These are phyloP conservation scores for Batrachochytrium dendrobatidis DNA, from an alignment of 371 early-diverging fungal species.

Conservation along the genomic window DNA sequence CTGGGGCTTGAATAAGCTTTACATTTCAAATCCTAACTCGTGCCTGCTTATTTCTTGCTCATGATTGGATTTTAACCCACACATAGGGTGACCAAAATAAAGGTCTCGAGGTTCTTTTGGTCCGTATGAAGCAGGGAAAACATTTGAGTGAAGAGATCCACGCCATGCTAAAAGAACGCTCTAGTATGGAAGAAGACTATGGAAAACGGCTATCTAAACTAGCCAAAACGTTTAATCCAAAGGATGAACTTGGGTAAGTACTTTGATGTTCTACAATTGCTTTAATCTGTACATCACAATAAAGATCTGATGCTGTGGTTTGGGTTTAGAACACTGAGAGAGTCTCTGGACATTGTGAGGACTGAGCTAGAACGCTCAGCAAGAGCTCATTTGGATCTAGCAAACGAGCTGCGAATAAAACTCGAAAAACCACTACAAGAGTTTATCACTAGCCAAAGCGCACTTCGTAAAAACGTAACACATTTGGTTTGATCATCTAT, in stretches of 20 bases:
- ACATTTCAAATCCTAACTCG: too few relatives aligned
- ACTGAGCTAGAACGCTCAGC: constrained; percentile 72
- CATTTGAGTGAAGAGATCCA: constrained; percentile 74
- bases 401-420: constrained; percentile 66
- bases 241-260: constrained; percentile 78
- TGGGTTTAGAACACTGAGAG: constrained; percentile 31
- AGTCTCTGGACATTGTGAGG: constrained; percentile 59
- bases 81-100: constrained; percentile 79
- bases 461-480: constrained; percentile 54
- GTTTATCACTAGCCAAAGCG: constrained; percentile 75
- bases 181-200: constrained; percentile 79
- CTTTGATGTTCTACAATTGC: too few relatives aligned
- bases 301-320: neutral
- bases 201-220: constrained; percentile 73
- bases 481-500: neutral
- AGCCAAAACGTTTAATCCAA: constrained; percentile 64
- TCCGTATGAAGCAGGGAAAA: constrained; percentile 75
- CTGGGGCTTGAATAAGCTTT: too few relatives aligned
- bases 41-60: too few relatives aligned
- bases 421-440: constrained; percentile 64
- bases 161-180: constrained; percentile 51
- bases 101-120: constrained; percentile 73
- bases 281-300: too few relatives aligned
- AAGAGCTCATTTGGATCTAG: constrained; percentile 67
- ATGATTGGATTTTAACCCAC: too few relatives aligned